Percentiles rank a stretch among this genome's conserved stretches.
Conservation (phyloP, 441 rosid genomes). For the Adansonia rubrostipa region DNA sequence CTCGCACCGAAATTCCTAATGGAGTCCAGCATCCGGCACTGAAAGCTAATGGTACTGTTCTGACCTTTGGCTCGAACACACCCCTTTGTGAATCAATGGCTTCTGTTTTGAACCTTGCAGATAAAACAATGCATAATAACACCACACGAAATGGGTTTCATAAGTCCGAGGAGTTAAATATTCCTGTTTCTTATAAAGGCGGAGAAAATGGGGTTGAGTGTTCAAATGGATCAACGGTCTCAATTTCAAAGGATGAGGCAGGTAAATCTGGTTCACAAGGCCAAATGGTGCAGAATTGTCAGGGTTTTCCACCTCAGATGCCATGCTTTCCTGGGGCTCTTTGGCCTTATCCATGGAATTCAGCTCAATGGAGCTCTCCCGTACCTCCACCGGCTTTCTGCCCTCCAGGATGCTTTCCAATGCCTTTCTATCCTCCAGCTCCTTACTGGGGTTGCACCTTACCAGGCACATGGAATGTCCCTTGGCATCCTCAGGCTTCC, state of each 20-base stretch:
- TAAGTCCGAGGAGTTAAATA: constrained; percentile 45
- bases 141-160: constrained; percentile 59
- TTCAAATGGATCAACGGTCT: constrained; percentile 44
- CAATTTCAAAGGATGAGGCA: constrained; percentile 38
- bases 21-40: constrained; percentile 58
- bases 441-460: constrained; percentile 80
- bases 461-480: constrained; percentile 72
- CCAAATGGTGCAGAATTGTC: constrained; percentile 38
- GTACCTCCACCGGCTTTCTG: constrained; percentile 56
- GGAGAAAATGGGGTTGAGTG: constrained; percentile 38
- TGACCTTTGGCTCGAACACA: constrained; percentile 73
- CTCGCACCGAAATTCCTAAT: constrained; percentile 50
- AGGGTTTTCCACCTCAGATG: constrained; percentile 54
- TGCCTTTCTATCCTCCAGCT: constrained; percentile 74
- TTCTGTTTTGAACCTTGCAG: constrained; percentile 72
- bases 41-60: constrained; percentile 68
- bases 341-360: constrained; percentile 86
- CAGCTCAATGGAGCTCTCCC: constrained; percentile 69
- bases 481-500: constrained; percentile 75
- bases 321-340: constrained; percentile 75
- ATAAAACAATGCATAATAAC: constrained; percentile 50
- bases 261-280: constrained; percentile 46
- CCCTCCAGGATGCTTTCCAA: constrained; percentile 57
- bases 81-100: constrained; percentile 91
- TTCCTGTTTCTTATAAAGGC: constrained; percentile 40